Base-by-base conservation (phyloP, 2,329 filamentous ascomycete species). In the Acephala macrosclerotiorum region DNA sequence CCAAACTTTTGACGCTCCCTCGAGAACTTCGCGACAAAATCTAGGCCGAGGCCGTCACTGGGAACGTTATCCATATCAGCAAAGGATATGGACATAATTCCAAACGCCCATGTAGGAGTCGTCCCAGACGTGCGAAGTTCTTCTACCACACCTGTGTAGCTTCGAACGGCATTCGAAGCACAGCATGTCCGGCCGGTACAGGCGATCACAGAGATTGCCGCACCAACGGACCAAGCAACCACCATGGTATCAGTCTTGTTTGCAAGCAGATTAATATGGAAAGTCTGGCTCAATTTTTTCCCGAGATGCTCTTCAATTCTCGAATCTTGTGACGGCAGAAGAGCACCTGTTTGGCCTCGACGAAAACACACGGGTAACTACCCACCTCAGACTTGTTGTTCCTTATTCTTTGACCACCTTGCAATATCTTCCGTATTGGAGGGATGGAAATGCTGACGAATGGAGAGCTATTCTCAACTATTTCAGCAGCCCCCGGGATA, bases 221-320 rank as follows among this genome's bases (percentile, higher is more conserved):
- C 16, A 56, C 51, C 5, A 49, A 26, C 7, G 60, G 47, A 2
- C 45, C 14, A 5, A 65, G 61, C 2, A 51, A 55, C 51, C 60
- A 40, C 25, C 45, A 55, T 11, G 55, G 42, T 20, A 64, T 68
- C 49, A 67, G 60, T 20, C 35, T 64, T 4, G 65, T 66, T 18
- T 73, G 71, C 65, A 72, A 66, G 42, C 65, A 70, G 42, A 69
- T 72, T 22, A 36, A 60, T 7, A 36, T 67, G 2, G 71, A 73
- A 55, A 61, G 12, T 16, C n/a, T 8, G 29, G 65, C 12, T 20
- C 12, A 9, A 55, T 72, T 18, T 69, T 66, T 20, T 62, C 67
- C 1, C 26, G 58, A 3, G 72, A 66, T 49, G 70, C 67, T 20
- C 68, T 73, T 5, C 72, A 73, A 22, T 73, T 73, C 40, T 60